Evolutionary conservation across 2,329 filamentous ascomycete species (phyloP), one percentile per base, ranked within the genome.

Genomic region (Chaetomium globosum): DNA sequence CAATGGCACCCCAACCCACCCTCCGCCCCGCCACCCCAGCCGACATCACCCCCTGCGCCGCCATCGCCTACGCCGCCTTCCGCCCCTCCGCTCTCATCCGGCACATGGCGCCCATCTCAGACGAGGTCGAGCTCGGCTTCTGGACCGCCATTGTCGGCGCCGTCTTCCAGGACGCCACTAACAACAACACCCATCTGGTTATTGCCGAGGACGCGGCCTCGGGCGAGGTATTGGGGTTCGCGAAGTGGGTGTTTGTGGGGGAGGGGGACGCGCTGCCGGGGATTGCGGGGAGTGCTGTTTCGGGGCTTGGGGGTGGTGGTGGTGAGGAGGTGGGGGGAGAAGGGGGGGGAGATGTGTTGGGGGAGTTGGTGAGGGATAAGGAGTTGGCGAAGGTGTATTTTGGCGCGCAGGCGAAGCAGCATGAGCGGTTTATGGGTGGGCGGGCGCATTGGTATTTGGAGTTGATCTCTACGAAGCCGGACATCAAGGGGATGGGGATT

Each of bases 361-460:
- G 31, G 53, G 53, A 3, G 12, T 13, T 16, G 31, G 31, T 55
- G 31, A 2, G 13, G 1, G 73, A 81, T 57, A 67, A 69, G 2
- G 71, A 60, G 1, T 70, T 80, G 8, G 80, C 77, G 0, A 70
- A 74, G 13, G 64, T 71, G 2, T 83, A 83, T 71, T 82, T 82
- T 57, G 73, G 73, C 72, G 12, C 72, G 0, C 69, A 83, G 61
- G 69, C 74, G 0, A 70, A 65, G 7, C 75, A 74, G 30, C 79
- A 80, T 46, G 68, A 70, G 16, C 71, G 72, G 52, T 72, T 79
- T 39, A 81, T 83, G 76, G 75, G 72, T 0, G 73, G 72, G 4
- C 76, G 73, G n/a, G 77, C 73, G 64, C 83, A 85, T 68, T 82
- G 79, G 75, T 81, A 79, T 67, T 74, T 86, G 10, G 82, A 83